These are phyloP conservation scores for Decorospora gaudefroyi DNA, from an alignment of 2,329 filamentous ascomycete species.

Conservation along the genomic window DNA sequence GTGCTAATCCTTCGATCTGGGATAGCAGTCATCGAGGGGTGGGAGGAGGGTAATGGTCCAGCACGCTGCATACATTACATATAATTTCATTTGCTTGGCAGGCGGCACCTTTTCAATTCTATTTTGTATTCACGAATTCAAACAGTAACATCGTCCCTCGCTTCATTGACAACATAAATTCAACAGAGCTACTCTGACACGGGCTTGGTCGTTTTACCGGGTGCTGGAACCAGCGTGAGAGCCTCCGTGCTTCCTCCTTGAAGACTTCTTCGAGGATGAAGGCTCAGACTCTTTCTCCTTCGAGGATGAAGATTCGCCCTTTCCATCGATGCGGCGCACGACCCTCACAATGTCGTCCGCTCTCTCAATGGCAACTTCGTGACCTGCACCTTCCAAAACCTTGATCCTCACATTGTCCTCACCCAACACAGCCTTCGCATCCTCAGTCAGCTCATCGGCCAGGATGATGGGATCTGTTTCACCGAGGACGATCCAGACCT, in stretches of 20 bases:
- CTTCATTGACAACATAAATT: no score
- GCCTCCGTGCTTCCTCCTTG: slow-evolving; percentile 13
- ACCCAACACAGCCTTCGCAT: slow-evolving; percentile 63
- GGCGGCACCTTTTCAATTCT: no score
- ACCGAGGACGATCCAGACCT: slow-evolving; percentile 69
- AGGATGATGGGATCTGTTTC: slow-evolving; percentile 68
- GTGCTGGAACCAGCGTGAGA: slow-evolving; percentile 14
- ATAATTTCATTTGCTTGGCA: no score
- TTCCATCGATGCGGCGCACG: slow-evolving; percentile 10
- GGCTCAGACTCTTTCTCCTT: slow-evolving; percentile 6
- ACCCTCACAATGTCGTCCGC: slow-evolving; percentile 60
- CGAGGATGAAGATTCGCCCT: slow-evolving; percentile 2
- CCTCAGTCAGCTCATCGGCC: slow-evolving; percentile 65
- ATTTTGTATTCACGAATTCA: no score
- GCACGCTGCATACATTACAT: no score
- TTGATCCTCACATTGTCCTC: slow-evolving; percentile 61
- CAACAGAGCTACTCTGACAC: no score
- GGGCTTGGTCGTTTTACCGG: no score
- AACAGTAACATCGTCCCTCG: no score
- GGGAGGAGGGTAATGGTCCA: no score
- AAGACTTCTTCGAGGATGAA: slow-evolving; percentile 3
- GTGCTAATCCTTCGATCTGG: no score
- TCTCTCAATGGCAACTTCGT: slow-evolving; percentile 69
- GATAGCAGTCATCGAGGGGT: no score
- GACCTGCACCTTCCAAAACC: slow-evolving; percentile 63